Base-by-base conservation (phyloP, 805 yeast genomes). In the Candida peoriensis region DNA sequence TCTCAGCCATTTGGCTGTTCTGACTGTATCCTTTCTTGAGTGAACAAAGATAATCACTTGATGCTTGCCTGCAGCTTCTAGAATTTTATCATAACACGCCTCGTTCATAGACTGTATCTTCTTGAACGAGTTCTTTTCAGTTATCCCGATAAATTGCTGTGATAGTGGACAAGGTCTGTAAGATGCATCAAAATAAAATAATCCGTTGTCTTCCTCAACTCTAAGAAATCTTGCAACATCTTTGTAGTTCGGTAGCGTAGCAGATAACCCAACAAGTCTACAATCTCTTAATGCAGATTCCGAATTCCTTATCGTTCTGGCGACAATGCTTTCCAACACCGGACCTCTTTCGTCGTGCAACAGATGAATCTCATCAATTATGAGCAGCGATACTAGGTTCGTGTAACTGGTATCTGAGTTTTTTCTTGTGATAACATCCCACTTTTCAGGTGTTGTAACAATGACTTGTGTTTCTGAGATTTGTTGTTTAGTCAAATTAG, bases 281-380 rank as follows among this genome's bases (percentile, higher is more conserved):
- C 80, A 79, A 10, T 66, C 61, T 11, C 64, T 69, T 7, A 67
- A 68, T 1, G 71, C 56, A 9, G 59, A 58, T 30, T 68, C 70
- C 3, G 58, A 47, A 27, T 66, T 63, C 37, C 81, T 62, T 13
- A 79, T 46, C 1, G 84, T 72, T 52, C 97, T 70, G 4, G 95
- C 76, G 5, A 90, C 90, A 33, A 90, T 81, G 49, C 82, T 78
- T 53, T 90, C 98, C 30, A 90, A 48, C 0, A 89, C 97, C 0
- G 97, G 96, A 3, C 98, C 98, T 66, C 98, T 78, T 47, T 79
- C 87, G 54, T 90, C 97, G 55, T 90, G 96, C 43, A 90, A 64
- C 33, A 90, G 66, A 66, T 90, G 98, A 39, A 90, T 81, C 58
- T 90, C 98, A 64, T 90, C 98, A 33, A 93, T 76, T 19, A 90